phyloP scores from a whole-genome alignment of 2,329 filamentous ascomycete species.

The Fusarium goolgardi region DNA sequence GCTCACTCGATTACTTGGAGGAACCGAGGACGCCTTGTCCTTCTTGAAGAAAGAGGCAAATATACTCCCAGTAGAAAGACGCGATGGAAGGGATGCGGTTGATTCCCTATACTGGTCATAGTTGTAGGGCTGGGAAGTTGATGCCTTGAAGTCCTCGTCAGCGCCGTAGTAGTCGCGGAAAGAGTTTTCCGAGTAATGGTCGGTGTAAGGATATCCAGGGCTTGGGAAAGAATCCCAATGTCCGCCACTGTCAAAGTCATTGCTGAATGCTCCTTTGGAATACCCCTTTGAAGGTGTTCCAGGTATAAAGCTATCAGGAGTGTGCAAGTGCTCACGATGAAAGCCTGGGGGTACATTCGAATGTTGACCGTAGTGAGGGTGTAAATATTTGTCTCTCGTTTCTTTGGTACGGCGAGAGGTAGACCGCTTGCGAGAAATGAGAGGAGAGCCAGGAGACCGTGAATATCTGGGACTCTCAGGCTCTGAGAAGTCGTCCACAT shows the following conservation, averaged over 20 bases:
- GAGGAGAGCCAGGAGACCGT: slow-evolving; percentile 27
- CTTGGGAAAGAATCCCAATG: slow-evolving; percentile 28
- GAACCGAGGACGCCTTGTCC: slow-evolving; percentile 10
- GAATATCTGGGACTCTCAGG: slow-evolving; percentile 11
- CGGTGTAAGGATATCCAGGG: slow-evolving; percentile 1
- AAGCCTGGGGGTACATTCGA: slow-evolving; percentile 1
- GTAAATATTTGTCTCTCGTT: slow-evolving; percentile 7
- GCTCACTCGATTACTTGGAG: slow-evolving; percentile 5
- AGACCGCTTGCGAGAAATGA: slow-evolving; percentile 24
- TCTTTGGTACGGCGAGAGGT: background rate
- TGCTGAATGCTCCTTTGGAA: slow-evolving; percentile 43
- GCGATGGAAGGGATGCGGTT: slow-evolving; percentile 32
- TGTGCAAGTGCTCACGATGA: slow-evolving; percentile 7
- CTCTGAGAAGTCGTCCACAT: slow-evolving; percentile 28
- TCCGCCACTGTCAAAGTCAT: slow-evolving; percentile 24
- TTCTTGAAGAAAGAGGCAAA: slow-evolving; percentile 45
- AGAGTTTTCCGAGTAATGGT: background rate
- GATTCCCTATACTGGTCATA: slow-evolving; percentile 16
- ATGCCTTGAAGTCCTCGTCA: slow-evolving; percentile 3
- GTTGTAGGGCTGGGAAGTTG: background rate
- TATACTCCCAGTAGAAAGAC: slow-evolving; percentile 27
- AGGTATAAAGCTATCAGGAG: slow-evolving; percentile 22
- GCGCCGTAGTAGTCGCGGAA: slow-evolving; percentile 7
- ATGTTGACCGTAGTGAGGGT: slow-evolving; percentile 21
- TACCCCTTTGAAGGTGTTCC: slow-evolving; percentile 32